Evolutionary conservation across 2,329 filamentous ascomycete genomes (phyloP), one percentile per base, ranked within the genome.

Genomic region (Calonectria hongkongensis): DNA sequence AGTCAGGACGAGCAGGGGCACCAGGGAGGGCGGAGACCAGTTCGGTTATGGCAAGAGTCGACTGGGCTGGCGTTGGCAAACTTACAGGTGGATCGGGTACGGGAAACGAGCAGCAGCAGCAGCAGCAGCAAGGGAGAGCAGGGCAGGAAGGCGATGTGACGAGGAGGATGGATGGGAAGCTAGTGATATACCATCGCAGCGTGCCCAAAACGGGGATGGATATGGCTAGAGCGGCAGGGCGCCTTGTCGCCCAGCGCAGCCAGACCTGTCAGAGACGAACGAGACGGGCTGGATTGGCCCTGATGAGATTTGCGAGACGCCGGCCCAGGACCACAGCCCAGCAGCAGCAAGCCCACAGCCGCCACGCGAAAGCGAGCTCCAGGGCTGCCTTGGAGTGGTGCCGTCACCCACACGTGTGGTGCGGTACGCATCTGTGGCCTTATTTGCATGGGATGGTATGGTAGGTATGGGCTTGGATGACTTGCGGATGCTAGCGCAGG

Each of bases 401-500:
- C 76, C 76, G 74, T 79, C 73, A 74, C 73, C 74, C 75, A 75
- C 78, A 74, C 78, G 71, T 78, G 76, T 77, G 73, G 76, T 74
- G 73, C 72, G 70, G 73, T 73, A 67, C 78, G 76, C 69, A 73
- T 74, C 73, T 75, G 73, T 78, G 76, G 75, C 78, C 76, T 78
- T 79, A 79, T 79, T 79, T 76, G 72, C 78, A 76, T 75, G 71
- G 72, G 47, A 76, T 47, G 71, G 28, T 70, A 76, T 33, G 58
- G 30, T 43, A 73, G 72, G 70, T 58, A 75, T 71, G 73, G 70
- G 69, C 74, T 77, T 43, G 72, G 64, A 79, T 79, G 78, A 79
- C 78, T 78, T 79, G 78, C 78, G 78, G 78, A 79, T 75, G 77
- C 75, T 79, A 79, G 78, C 74, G 75, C 75, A 71, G 72, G 68